These are phyloP conservation scores for Lepiota brunneoincarnata DNA, from an alignment of 768 basidiomycete genomes.

Conservation along the genomic window DNA sequence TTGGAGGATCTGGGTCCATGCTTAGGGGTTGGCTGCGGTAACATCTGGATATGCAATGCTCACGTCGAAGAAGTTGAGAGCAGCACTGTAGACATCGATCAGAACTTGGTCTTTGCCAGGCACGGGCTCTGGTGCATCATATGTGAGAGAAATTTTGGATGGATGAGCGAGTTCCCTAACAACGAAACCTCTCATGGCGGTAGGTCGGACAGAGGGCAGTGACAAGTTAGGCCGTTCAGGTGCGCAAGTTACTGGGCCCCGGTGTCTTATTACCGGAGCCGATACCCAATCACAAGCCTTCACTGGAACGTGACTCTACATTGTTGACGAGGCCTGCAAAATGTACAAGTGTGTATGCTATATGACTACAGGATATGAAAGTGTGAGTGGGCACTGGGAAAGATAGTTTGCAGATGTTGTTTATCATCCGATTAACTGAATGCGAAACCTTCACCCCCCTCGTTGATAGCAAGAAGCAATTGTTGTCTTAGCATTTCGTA, in stretches of 20 bases:
- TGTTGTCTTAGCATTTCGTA: constrained; percentile 96
- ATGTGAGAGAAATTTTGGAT: constrained; percentile 52
- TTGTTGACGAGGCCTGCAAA: neutral
- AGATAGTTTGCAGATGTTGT: neutral
- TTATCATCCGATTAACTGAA: constrained; percentile 44
- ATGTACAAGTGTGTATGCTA: constrained; percentile 13
- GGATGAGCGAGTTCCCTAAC: constrained; percentile 70
- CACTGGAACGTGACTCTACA: neutral
- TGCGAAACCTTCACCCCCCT: constrained; percentile 95
- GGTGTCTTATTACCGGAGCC: neutral
- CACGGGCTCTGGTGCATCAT: constrained; percentile 58
- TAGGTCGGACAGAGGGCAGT: constrained; percentile 2
- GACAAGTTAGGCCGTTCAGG: neutral
- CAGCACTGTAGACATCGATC: constrained; percentile 73
- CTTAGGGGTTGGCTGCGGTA: neutral
- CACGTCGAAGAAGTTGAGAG: constrained; percentile 78
- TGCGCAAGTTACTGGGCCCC: neutral
- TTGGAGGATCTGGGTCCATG: constrained; percentile 64
- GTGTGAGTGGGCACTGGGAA: constrained; percentile 8
- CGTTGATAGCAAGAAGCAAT: constrained; percentile 88
- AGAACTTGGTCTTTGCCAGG: constrained; percentile 54
- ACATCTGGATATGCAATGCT: constrained; percentile 12
- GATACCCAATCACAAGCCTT: neutral
- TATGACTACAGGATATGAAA: constrained; percentile 7
- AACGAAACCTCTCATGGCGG: constrained; percentile 74